Evolutionary conservation across 495 filamentous ascomycete genomes (phyloP).

Genomic region (Cudoniella acicularis): DNA sequence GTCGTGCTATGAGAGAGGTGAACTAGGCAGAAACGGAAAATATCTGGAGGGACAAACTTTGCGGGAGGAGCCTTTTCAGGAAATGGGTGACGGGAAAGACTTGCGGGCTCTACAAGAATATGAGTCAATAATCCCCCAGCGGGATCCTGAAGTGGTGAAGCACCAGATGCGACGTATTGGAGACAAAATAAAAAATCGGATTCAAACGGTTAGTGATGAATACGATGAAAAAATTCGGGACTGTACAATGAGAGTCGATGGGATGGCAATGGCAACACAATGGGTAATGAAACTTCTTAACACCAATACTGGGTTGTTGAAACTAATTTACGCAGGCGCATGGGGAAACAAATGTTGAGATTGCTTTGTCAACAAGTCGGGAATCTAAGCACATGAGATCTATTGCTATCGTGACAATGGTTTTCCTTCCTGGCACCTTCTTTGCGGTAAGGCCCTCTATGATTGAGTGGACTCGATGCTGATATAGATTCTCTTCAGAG

Average conservation of each 20-base stretch:
- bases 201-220: slow-evolving; percentile 23
- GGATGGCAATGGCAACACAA: slow-evolving; percentile 37
- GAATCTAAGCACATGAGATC: slow-evolving; percentile 41
- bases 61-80: neutral
- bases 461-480: neutral
- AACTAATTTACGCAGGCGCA: slow-evolving; percentile 1
- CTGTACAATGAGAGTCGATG: slow-evolving; percentile 35
- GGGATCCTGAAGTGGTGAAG: neutral
- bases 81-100: neutral
- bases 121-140: neutral
- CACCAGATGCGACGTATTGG: slow-evolving; percentile 17
- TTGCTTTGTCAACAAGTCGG: slow-evolving; percentile 34
- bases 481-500: neutral
- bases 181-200: slow-evolving; percentile 20
- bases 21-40: neutral
- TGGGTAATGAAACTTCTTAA: slow-evolving; percentile 24
- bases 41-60: neutral
- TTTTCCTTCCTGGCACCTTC: slow-evolving; percentile 40
- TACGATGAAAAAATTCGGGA: slow-evolving; percentile 36
- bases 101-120: neutral
- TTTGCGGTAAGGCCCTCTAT: slow-evolving; percentile 29
- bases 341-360: slow-evolving; percentile 12
- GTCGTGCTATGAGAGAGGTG: neutral
- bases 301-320: neutral
- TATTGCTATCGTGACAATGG: slow-evolving; percentile 38